Percentiles rank a stretch among this genome's conserved stretches.
Evolutionary conservation across 495 filamentous ascomycete species (phyloP).

Genomic region (Aspergillus leporis): DNA sequence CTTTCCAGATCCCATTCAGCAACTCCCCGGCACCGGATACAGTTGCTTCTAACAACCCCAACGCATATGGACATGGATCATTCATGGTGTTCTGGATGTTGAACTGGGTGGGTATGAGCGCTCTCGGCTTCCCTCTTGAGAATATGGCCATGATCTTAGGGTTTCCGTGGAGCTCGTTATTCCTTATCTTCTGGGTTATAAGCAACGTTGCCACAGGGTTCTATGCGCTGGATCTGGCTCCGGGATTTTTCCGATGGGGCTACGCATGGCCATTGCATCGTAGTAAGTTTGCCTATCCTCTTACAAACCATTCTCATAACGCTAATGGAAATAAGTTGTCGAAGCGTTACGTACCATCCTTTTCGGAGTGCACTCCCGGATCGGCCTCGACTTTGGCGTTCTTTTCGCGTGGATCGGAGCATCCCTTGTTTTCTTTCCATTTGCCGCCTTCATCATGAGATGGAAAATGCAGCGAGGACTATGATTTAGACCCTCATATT

Average conservation of each 20-base stretch:
- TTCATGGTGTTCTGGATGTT: conserved; percentile 77
- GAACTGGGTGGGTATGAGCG: conserved; percentile 70
- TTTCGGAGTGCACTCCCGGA: conserved; percentile 62
- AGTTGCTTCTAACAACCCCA: conserved; percentile 45
- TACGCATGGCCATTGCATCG: conserved; percentile 74
- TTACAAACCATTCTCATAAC: background rate
- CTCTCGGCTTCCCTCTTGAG: conserved; percentile 67
- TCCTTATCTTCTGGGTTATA: conserved; percentile 78
- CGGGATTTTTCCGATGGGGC: conserved; percentile 65
- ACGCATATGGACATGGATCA: conserved; percentile 59
- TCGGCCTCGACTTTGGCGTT: conserved; percentile 66
- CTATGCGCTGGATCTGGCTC: conserved; percentile 60
- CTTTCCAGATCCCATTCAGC: conserved; percentile 65
- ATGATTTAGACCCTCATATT: background rate
- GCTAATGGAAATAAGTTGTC: conserved; percentile 47
- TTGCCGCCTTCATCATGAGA: conserved; percentile 59
- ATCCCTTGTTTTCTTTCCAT: conserved; percentile 58
- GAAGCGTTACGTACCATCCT: conserved; percentile 62
- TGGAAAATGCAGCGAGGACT: conserved; percentile 53
- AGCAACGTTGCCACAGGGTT: conserved; percentile 68
- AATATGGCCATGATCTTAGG: conserved; percentile 73
- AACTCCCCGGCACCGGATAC: conserved; percentile 45
- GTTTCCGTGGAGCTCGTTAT: conserved; percentile 65
- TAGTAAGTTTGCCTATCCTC: conserved; percentile 33
- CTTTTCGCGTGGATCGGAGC: conserved; percentile 61